phyloP scores from a whole-genome alignment of 2,329 filamentous ascomycete genomes.

The Penicillium glabrum region DNA sequence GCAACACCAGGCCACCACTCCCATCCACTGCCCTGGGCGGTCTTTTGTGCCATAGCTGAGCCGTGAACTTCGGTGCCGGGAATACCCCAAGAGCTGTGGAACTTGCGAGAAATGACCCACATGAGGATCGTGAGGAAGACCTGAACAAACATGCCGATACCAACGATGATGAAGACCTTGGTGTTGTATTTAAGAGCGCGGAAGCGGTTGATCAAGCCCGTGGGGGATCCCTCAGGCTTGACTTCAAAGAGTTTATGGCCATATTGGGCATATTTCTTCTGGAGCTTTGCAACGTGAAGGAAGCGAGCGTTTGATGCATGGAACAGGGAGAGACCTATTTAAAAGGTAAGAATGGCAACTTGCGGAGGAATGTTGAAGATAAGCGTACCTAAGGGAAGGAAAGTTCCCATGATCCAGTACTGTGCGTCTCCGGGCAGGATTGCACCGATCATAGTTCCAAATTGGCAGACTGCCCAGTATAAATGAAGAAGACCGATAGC shows the following conservation, averaged over 20 bases:
- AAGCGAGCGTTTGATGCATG: constrained; percentile 65
- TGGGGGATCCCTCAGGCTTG: constrained; percentile 1
- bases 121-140: constrained; percentile 59
- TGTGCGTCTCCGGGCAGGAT: constrained; percentile 54
- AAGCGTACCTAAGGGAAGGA: constrained; percentile 52
- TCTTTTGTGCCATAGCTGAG: constrained; percentile 43
- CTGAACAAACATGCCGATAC: constrained; percentile 49
- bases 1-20: constrained; percentile 56
- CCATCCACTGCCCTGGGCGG: constrained; percentile 52
- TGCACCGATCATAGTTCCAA: constrained; percentile 38
- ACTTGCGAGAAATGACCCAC: constrained; percentile 63
- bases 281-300: constrained; percentile 57
- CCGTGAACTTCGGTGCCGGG: constrained; percentile 56
- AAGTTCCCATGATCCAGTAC: constrained; percentile 67
- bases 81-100: constrained; percentile 52
- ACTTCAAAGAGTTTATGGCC: not conserved
- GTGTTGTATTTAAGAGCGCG: constrained; percentile 21
- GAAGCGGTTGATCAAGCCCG: constrained; percentile 18
- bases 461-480: constrained; percentile 36
- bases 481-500: constrained; percentile 40
- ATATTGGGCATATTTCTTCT: constrained; percentile 45
- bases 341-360: not conserved
- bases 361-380: not conserved
- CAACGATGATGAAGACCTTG: constrained; percentile 42
- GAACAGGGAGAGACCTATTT: constrained; percentile 61